Evolutionary conservation across 139 green algal genomes (phyloP).

Genomic region (Spirogloea muscicola): DNA sequence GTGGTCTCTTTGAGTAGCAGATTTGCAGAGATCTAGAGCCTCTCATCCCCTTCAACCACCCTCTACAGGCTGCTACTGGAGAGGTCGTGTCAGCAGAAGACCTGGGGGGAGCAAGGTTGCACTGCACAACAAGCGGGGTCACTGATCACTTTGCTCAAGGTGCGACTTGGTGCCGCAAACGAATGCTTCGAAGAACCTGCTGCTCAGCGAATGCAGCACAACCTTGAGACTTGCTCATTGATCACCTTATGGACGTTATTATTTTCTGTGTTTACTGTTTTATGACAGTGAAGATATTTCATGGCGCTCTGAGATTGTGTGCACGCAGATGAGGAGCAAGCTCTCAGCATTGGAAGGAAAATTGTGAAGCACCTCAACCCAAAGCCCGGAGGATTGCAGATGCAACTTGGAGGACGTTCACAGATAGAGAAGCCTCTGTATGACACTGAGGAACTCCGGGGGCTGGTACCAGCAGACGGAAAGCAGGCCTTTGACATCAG

Average conservation of each 20-base stretch:
- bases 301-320: no score
- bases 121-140: slow-evolving; percentile 70
- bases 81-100: slow-evolving; percentile 87
- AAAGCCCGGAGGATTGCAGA: slow-evolving; percentile 4
- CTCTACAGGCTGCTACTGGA: slow-evolving; percentile 76
- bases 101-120: slow-evolving; percentile 81
- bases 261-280: no score
- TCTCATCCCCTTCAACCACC: no score
- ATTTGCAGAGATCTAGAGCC: no score
- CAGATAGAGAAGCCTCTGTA: slow-evolving; percentile 70
- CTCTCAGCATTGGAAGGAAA: slow-evolving; percentile 66
- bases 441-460: slow-evolving; percentile 59
- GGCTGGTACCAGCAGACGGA: slow-evolving; percentile 52
- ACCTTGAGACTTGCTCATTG: no score
- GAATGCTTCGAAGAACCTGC: no score
- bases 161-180: no score
- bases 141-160: slow-evolving; percentile 42
- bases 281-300: no score
- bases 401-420: background rate
- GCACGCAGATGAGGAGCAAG: slow-evolving; percentile 79
- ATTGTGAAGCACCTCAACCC: slow-evolving; percentile 54
- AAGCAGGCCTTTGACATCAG: slow-evolving; percentile 69
- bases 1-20: no score
- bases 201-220: no score
- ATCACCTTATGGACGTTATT: no score